Evolutionary conservation across 164 flowering plant species (phyloP).

Genomic region (Paratinospora sagittata): DNA sequence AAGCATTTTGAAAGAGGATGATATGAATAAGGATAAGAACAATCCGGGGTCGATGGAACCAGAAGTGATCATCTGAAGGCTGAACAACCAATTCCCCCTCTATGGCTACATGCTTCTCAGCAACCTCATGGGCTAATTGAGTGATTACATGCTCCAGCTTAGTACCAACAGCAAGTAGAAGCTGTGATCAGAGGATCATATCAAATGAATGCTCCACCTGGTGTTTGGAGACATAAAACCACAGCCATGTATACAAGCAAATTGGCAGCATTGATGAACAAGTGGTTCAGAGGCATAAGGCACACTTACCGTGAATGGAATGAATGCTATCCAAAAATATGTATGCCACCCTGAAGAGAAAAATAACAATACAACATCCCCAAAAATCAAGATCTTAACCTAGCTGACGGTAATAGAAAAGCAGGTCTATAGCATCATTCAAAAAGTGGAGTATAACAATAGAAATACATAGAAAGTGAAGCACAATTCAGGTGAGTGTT

Average conservation of each 20-base stretch:
- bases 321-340: conserved; percentile 80
- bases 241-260: too few relatives aligned
- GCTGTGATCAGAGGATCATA: conserved; percentile 30
- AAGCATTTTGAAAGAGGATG: conserved; percentile 14
- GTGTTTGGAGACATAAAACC: too few relatives aligned
- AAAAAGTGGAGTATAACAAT: neutral
- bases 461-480: neutral
- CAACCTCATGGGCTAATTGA: conserved; percentile 11
- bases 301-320: conserved; percentile 69
- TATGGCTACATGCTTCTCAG: conserved; percentile 26
- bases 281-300: too few relatives aligned
- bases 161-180: conserved; percentile 76
- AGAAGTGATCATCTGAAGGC: conserved; percentile 46
- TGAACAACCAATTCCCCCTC: conserved; percentile 31
- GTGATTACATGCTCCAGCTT: conserved; percentile 52
- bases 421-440: neutral
- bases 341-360: conserved; percentile 83
- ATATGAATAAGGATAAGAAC: conserved; percentile 66
- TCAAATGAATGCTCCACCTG: neutral
- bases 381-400: conserved; percentile 1
- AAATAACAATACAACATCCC: conserved; percentile 7
- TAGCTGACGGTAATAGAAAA: neutral
- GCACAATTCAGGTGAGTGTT: too few relatives aligned
- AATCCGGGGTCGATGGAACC: conserved; percentile 58
- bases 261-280: too few relatives aligned